A percentile compares a stretch with the other conserved stretches of the same genome.
These are phyloP conservation scores for Austroboletus niveus DNA, from an alignment of 1,284 basidiomycete genomes.

Conservation along the genomic window DNA sequence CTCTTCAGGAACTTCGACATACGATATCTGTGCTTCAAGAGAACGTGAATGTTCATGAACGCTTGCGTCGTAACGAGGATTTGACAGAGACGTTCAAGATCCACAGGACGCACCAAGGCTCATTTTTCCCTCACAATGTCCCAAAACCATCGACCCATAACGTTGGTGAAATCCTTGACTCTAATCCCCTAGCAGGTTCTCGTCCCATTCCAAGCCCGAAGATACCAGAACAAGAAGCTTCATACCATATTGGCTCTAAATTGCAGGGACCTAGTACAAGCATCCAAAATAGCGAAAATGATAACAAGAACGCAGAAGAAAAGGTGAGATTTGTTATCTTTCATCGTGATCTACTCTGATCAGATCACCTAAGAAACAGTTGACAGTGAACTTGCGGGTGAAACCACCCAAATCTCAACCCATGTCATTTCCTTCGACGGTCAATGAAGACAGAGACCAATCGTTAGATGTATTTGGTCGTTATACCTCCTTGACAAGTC, in stretches of 20 bases:
- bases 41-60: slow-evolving; percentile 33
- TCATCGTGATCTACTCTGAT: no score
- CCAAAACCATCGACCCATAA: slow-evolving; percentile 14
- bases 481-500: no score
- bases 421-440: no score
- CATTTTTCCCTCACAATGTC: slow-evolving; percentile 21
- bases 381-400: no score
- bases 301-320: neutral
- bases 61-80: slow-evolving; percentile 38
- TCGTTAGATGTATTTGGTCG: no score
- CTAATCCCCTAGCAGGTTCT: slow-evolving; percentile 8
- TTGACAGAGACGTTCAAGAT: slow-evolving; percentile 37
- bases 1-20: slow-evolving; percentile 39
- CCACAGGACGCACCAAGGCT: slow-evolving; percentile 16
- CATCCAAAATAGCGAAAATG: neutral
- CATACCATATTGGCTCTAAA: neutral
- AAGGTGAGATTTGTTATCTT: slow-evolving; percentile 2
- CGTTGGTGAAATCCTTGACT: slow-evolving; percentile 6
- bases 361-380: no score
- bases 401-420: no score
- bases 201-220: neutral
- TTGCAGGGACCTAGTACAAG: neutral
- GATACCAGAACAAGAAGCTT: slow-evolving; percentile 1
- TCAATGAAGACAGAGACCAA: no score
- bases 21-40: slow-evolving; percentile 17